Base-by-base conservation (phyloP, 345 rosid species). In the Acer negundo region DNA sequence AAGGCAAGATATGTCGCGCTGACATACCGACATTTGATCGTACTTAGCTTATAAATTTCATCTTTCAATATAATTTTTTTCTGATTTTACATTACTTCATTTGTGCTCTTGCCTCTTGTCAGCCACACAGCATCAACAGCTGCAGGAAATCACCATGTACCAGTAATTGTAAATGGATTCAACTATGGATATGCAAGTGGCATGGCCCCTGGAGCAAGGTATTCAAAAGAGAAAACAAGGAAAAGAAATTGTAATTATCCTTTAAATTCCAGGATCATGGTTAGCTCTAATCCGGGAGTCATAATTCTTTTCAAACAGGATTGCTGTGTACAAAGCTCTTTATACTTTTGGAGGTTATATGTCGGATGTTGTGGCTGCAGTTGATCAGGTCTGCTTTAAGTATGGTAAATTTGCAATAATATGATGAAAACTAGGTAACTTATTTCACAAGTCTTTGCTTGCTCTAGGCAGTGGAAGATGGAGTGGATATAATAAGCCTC, bases 131-230 rank as follows among this genome's bases (percentile, higher is more conserved):
- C 87, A 42, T 84, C 89, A 20, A 87, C 84, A 51, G 89, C 89
- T 58, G 89, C 85, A 16, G 87, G 89, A 46, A 84, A 79, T 76
- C 71, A 80, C 79, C 67, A 70, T 23, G 70, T 82, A 49, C 80
- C 83, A 63, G 87, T 87, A 61, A 82, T 81, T 20, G 80, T 73
- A 20, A 73, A 81, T 73, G 86, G 78, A 76, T 87, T 82, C 78
- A 81, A 82, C 72, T 86, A 84, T 69, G 89, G 89, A 79, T 64
- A 69, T 84, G 89, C 87, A 55, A 84, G 89, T 69, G 87, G 87
- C 74, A 84, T 87, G 87, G 89, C 87, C 53, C 89, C 87, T 24
- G 86, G 86, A 69, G 89, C 89, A 55, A 87, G 89, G 87, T 83
- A 84, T 67, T 10, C 44, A 40, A 19, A 67, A 49, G 16, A 10